Percentiles rank a stretch among this genome's conserved stretches.
Conservation (phyloP, 306 rosid genomes). For the Pueraria montana region DNA sequence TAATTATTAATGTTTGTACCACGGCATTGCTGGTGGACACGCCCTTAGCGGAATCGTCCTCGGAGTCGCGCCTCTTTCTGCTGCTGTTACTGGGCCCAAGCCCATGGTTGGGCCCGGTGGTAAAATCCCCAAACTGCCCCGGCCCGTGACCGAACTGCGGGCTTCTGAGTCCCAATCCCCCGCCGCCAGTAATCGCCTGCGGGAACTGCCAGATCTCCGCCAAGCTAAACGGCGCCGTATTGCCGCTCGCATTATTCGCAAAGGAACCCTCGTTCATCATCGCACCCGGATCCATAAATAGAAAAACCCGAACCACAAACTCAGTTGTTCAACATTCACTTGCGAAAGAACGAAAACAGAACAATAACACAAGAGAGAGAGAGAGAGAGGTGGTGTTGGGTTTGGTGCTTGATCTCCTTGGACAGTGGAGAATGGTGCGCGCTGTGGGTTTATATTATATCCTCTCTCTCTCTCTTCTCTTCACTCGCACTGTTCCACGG, state of each 20-base stretch:
- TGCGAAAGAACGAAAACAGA: neutral
- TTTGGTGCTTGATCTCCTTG: slow-evolving; percentile 60
- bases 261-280: slow-evolving; percentile 67
- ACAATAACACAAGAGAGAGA: too few relatives aligned
- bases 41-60: slow-evolving; percentile 67
- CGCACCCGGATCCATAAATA: slow-evolving; percentile 71
- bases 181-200: slow-evolving; percentile 54
- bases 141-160: slow-evolving; percentile 61
- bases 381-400: slow-evolving; percentile 1
- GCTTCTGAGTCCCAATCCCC: slow-evolving; percentile 66
- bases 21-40: slow-evolving; percentile 67
- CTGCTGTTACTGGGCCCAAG: slow-evolving; percentile 32
- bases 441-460: slow-evolving; percentile 43
- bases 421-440: slow-evolving; percentile 77
- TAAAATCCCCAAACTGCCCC: slow-evolving; percentile 65
- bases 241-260: slow-evolving; percentile 55
- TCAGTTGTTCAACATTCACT: slow-evolving; percentile 26
- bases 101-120: slow-evolving; percentile 51
- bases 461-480: slow-evolving; percentile 45
- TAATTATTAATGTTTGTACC: slow-evolving; percentile 46
- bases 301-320: neutral
- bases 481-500: slow-evolving; percentile 50
- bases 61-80: slow-evolving; percentile 74
- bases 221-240: slow-evolving; percentile 68
- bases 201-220: slow-evolving; percentile 90